Conservation (phyloP, 805 yeast species). For the Jamesozyma spencerorum region DNA sequence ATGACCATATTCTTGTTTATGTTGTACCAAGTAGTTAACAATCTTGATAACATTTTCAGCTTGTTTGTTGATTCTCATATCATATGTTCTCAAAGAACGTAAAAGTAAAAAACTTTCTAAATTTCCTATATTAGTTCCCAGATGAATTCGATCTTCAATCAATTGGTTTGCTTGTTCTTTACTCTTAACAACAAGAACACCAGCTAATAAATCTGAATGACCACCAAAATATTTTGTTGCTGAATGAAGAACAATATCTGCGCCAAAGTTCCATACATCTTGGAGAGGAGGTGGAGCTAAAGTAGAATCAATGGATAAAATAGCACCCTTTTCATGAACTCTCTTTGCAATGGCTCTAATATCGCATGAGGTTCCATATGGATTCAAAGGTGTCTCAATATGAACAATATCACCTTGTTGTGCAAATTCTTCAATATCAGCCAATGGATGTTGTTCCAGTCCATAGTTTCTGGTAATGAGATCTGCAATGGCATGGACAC, state of each 20-base stretch:
- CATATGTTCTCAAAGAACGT: slow-evolving; percentile 73
- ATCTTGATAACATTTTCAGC: slow-evolving; percentile 49
- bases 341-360: slow-evolving; percentile 51
- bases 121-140: slow-evolving; percentile 29
- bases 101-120: slow-evolving; percentile 65
- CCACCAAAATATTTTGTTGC: slow-evolving; percentile 32
- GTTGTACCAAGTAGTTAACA: slow-evolving; percentile 47
- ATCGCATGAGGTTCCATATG: slow-evolving; percentile 59
- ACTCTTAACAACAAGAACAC: too few species aligned
- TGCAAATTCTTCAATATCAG: slow-evolving; percentile 38
- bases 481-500: slow-evolving; percentile 61
- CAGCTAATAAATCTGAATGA: too few species aligned
- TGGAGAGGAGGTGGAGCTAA: slow-evolving; percentile 89
- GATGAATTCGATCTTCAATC: too few species aligned
- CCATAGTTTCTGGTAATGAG: slow-evolving; percentile 54
- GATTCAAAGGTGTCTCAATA: slow-evolving; percentile 64
- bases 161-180: too few species aligned
- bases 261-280: slow-evolving; percentile 68
- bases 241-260: slow-evolving; percentile 36
- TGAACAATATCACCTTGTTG: slow-evolving; percentile 38
- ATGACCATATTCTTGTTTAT: slow-evolving; percentile 23
- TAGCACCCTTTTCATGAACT: slow-evolving; percentile 66
- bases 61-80: slow-evolving; percentile 60
- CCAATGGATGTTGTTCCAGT: slow-evolving; percentile 39
- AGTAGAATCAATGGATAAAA: slow-evolving; percentile 67